These are phyloP conservation scores for Xerocomellus chrysenteron DNA, from an alignment of 768 basidiomycete species.

Conservation along the genomic window DNA sequence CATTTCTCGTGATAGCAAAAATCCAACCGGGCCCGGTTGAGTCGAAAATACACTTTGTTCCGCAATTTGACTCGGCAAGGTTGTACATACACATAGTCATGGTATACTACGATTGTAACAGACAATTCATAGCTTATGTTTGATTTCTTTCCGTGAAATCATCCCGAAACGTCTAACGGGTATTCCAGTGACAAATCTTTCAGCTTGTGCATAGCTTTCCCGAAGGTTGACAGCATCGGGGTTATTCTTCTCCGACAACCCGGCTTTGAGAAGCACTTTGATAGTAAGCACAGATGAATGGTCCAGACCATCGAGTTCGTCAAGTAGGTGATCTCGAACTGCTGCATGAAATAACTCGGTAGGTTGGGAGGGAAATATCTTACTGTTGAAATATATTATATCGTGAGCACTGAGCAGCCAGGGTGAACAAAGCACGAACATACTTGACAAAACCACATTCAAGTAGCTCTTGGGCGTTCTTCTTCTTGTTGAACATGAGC, in stretches of 20 bases:
- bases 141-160: conserved; percentile 63
- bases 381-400: conserved; percentile 34
- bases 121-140: conserved; percentile 51
- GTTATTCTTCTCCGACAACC: conserved; percentile 59
- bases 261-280: conserved; percentile 54
- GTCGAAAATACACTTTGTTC: neutral
- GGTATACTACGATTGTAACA: neutral
- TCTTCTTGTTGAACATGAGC: conserved; percentile 68
- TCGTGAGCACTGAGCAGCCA: neutral
- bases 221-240: conserved; percentile 64
- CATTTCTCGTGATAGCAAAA: too few species aligned
- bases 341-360: conserved; percentile 52
- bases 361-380: conserved; percentile 57
- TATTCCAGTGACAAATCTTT: conserved; percentile 58
- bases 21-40: neutral
- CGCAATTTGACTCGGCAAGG: neutral
- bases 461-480: conserved; percentile 55
- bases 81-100: neutral
- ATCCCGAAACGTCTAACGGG: conserved; percentile 53
- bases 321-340: conserved; percentile 48
- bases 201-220: conserved; percentile 72
- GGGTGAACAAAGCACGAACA: conserved; percentile 8
- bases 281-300: conserved; percentile 50
- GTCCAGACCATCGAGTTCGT: conserved; percentile 60
- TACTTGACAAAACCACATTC: conserved; percentile 67